Conservation (phyloP, 1,139 yeast species). For the Taiozyma onychis region DNA sequence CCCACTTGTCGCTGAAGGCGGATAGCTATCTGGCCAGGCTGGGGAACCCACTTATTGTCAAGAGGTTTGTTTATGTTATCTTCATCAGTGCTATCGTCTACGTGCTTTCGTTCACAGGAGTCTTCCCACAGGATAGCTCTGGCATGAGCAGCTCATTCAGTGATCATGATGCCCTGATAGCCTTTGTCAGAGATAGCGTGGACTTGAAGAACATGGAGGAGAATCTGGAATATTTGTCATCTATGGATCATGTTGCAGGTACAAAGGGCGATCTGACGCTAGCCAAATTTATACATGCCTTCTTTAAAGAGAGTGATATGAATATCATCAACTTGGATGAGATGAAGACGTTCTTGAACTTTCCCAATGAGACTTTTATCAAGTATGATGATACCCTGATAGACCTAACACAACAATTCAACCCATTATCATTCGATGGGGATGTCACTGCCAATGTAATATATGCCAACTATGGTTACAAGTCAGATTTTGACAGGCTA, state of each 20-base stretch:
- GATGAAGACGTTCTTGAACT: conserved; percentile 54
- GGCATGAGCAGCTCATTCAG: conserved; percentile 57
- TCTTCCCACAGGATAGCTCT: conserved; percentile 41
- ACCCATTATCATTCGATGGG: conserved; percentile 62
- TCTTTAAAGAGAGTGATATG: conserved; percentile 54
- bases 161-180: conserved; percentile 46
- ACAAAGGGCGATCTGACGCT: conserved; percentile 76
- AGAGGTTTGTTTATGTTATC: conserved; percentile 66
- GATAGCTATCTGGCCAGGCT: conserved; percentile 56
- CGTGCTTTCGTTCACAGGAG: conserved; percentile 49
- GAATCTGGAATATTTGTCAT: conserved; percentile 68
- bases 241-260: conserved; percentile 86
- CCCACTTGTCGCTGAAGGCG: conserved; percentile 37
- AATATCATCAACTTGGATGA: conserved; percentile 44
- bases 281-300: conserved; percentile 56
- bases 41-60: conserved; percentile 84
- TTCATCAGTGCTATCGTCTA: conserved; percentile 54
- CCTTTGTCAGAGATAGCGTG: conserved; percentile 44
- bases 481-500: conserved; percentile 49
- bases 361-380: conserved; percentile 36
- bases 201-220: conserved; percentile 58
- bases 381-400: conserved; percentile 32
- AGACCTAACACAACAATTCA: conserved; percentile 48
- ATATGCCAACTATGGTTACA: conserved; percentile 63
- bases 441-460: conserved; percentile 46